Evolutionary conservation across 2,329 filamentous ascomycete species (phyloP).

Genomic region (Penicillium polonicum): DNA sequence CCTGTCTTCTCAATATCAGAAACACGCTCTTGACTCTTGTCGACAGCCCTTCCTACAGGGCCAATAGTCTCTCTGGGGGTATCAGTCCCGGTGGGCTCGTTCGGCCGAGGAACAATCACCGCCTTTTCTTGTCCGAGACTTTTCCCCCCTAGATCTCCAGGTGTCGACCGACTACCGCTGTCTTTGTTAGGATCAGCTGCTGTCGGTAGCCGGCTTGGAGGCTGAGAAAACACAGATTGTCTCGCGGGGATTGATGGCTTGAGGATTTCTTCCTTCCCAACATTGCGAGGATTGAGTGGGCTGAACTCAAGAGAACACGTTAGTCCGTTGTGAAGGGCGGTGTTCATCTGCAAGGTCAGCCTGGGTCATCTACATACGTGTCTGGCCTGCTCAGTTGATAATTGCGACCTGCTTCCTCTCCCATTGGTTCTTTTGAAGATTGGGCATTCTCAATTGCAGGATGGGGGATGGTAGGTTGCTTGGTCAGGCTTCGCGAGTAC

Average conservation of each 20-base stretch:
- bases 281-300: background rate
- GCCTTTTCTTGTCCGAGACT: background rate
- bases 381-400: background rate
- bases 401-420: background rate
- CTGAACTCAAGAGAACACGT: background rate
- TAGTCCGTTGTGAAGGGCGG: background rate
- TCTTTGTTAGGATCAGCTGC: background rate
- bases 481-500: constrained; percentile 21
- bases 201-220: background rate
- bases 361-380: constrained; percentile 2
- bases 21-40: background rate
- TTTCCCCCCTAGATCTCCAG: background rate
- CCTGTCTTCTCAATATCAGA: background rate
- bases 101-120: background rate
- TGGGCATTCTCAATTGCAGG: background rate
- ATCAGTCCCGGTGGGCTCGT: background rate
- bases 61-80: background rate
- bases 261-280: background rate
- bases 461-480: background rate
- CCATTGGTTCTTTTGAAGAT: background rate
- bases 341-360: too few relatives aligned
- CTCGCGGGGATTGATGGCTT: background rate
- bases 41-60: background rate
- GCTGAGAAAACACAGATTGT: background rate
- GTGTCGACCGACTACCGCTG: background rate